Conservation (phyloP, 2,329 filamentous ascomycete genomes). For the Cercospora nicotianae region DNA sequence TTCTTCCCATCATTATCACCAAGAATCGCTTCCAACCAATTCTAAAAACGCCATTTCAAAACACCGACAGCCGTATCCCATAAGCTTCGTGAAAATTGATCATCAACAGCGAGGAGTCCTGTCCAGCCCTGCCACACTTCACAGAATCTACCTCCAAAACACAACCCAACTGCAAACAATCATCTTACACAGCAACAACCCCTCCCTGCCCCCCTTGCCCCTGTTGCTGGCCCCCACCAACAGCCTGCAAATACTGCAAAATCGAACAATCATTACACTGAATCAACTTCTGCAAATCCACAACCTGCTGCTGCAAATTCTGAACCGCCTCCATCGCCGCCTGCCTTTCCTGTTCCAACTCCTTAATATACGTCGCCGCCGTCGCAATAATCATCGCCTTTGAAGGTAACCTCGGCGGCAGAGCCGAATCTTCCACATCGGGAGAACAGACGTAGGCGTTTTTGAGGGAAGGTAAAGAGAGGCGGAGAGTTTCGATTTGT, state of each 20-base stretch:
- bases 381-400: slow-evolving; percentile 51
- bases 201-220: neutral
- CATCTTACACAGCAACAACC: too few species aligned
- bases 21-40: neutral
- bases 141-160: too few species aligned
- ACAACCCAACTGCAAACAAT: too few species aligned
- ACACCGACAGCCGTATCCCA: neutral
- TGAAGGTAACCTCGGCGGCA: slow-evolving; percentile 43
- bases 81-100: neutral
- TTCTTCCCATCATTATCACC: neutral
- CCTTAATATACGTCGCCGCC: slow-evolving; percentile 50
- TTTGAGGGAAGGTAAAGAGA: slow-evolving; percentile 44
- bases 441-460: slow-evolving; percentile 41
- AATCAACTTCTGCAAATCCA: slow-evolving; percentile 47
- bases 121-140: neutral
- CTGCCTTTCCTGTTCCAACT: slow-evolving; percentile 47
- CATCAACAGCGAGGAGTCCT: neutral
- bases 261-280: slow-evolving; percentile 48
- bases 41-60: neutral
- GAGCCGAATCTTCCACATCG: slow-evolving; percentile 47
- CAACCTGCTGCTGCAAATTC: slow-evolving; percentile 42
- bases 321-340: slow-evolving; percentile 43
- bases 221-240: slow-evolving; percentile 13
- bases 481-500: slow-evolving; percentile 46
- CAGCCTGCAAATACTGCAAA: slow-evolving; percentile 29